Base-by-base conservation (phyloP, 352 stramenopile species). In the Sclerospora graminicola region DNA sequence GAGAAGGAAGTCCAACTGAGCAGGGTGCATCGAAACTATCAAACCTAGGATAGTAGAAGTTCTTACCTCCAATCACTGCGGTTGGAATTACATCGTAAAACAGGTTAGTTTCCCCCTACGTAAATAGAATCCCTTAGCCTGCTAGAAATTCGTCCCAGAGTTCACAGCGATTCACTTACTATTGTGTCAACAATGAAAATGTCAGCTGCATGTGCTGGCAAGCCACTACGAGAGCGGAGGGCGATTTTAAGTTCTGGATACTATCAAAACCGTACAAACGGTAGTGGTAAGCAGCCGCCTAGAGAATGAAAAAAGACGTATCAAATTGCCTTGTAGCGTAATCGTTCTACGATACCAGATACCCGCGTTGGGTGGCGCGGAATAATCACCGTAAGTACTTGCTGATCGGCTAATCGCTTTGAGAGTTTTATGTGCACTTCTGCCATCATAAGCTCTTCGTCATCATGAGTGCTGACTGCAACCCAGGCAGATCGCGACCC, bases 161-260 rank as follows among this genome's bases (percentile, higher is more conserved):
- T 38, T 7, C 14, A 27, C 24, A 13, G 13, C 2, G 4, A 19
- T 8, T 11, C 16, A 8, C 41, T 27, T 53, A 89, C 77, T 63
- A 89, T 57, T 1, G 61, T 69, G 40, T 89, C 74, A 0, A 76
- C 65, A 46, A 89, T 72, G 39, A 84, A 86, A n/a, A 86, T 27
- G 44, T 67, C 48, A 0, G 56, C 57, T 1, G 37, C 19, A 2
- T 46, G 20, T 5, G 41, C 29, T 9, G 77, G 74, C 3, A 72
- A 16, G 10, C 32, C 5, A 30, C 71, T 43, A 18, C 44, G 46
- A 0, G 71, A 83, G 5, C 74, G 66, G 10, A 57, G 34, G 1
- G 56, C 51, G 19, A 84, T 43, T 15, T 41, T 36, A 6, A 82
- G 29, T 2, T 41, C 41, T 24, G 76, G 70, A 23, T 63, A 67